Evolutionary conservation across 495 filamentous ascomycete genomes (phyloP), one percentile per base, ranked within the genome.

Genomic region (Apodospora peruviana): DNA sequence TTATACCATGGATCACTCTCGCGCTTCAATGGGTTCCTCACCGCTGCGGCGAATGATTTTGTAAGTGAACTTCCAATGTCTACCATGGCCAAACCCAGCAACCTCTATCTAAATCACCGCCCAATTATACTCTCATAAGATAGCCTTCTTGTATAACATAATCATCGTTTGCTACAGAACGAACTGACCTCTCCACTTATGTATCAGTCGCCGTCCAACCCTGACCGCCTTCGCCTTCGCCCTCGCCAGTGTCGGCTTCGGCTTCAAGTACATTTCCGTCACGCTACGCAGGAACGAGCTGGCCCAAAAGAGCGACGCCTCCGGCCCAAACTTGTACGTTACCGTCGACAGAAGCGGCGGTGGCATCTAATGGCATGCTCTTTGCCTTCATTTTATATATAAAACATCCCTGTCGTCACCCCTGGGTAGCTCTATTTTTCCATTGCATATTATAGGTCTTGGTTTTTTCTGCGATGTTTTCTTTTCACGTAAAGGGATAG

Each of bases 341-440:
- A 70, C 62, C 49, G 71, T 74, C 40, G 72, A 75, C n/a, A 64
- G 72, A 24, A 75, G 72, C 49, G 72, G 72, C 14, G 72, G 72
- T 3, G 72, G 72, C 0, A 62, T n/a, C n/a, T n/a, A n/a, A n/a
- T n/a, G n/a, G n/a, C n/a, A n/a, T n/a, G n/a, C n/a, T n/a, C n/a
- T n/a, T n/a, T n/a, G n/a, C n/a, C n/a, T n/a, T n/a, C n/a, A n/a
- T 75, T 48, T 75, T 34, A 57, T 2, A 41, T 5, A 41, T 22
- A 21, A 22, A 41, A 32, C 27, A 32, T 32, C 27, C n/a, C n/a
- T n/a, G n/a, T n/a, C n/a, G n/a, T n/a, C n/a, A n/a, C n/a, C n/a
- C n/a, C n/a, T n/a, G n/a, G n/a, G n/a, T n/a, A n/a, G n/a, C n/a
- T n/a, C n/a, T n/a, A n/a, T n/a, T n/a, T n/a, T n/a, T n/a, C n/a